A percentile compares a stretch with the other conserved stretches of the same genome.
Conservation (phyloP, 352 stramenopile genomes). For the Phytophthora fragariaefolia region DNA sequence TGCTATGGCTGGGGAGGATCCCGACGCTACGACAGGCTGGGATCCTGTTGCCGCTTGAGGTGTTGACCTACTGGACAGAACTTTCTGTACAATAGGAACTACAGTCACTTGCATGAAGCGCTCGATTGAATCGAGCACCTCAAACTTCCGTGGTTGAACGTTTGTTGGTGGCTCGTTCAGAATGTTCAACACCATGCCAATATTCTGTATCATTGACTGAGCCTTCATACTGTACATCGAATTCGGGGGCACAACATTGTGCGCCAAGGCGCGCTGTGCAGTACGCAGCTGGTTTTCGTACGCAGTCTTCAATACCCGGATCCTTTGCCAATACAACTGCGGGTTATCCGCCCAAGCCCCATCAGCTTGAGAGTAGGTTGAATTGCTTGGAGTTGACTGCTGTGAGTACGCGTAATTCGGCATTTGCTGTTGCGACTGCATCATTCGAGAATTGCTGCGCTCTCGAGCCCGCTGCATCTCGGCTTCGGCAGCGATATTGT, state of each 20-base stretch:
- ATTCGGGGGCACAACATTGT: constrained; percentile 69
- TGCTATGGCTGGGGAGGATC: constrained; percentile 1
- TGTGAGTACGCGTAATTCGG: constrained; percentile 29
- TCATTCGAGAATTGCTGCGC: constrained; percentile 39
- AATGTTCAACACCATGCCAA: constrained; percentile 72
- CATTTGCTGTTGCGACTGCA: constrained; percentile 36
- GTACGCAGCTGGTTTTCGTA: constrained; percentile 59
- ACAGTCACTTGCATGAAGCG: constrained; percentile 83
- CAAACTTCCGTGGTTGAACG: constrained; percentile 61
- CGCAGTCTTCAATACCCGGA: constrained; percentile 58
- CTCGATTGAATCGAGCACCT: constrained; percentile 83
- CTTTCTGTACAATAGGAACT: constrained; percentile 76
- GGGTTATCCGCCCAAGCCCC: constrained; percentile 40
- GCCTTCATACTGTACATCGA: constrained; percentile 73
- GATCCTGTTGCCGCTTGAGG: constrained; percentile 11
- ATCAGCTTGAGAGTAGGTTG: constrained; percentile 22
- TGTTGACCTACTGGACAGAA: constrained; percentile 34
- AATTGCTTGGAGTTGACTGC: constrained; percentile 26
- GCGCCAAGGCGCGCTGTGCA: constrained; percentile 69
- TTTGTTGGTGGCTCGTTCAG: constrained; percentile 52
- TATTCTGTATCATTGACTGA: constrained; percentile 85
- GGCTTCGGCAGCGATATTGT: constrained; percentile 47
- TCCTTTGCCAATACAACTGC: constrained; percentile 76
- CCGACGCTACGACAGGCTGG: not conserved
- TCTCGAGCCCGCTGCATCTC: constrained; percentile 59